Conservation (phyloP, 371 early-diverging fungal genomes). For the Apophysomyces variabilis region DNA sequence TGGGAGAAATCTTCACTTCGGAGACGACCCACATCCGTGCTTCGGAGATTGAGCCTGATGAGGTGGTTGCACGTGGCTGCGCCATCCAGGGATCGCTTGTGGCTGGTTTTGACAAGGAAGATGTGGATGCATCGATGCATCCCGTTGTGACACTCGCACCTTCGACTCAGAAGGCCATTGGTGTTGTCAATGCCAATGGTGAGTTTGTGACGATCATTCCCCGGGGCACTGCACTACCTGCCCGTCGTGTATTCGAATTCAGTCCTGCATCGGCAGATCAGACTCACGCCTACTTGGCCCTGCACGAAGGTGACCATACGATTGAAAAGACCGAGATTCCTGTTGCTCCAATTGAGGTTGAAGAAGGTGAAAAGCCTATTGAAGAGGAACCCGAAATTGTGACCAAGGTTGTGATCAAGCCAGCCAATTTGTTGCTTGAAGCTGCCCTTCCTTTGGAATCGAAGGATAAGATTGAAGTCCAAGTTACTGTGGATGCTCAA, state of each 20-base stretch:
- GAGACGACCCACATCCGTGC: constrained; percentile 79
- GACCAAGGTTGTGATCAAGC: constrained; percentile 57
- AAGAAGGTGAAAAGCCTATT: constrained; percentile 58
- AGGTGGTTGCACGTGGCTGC: constrained; percentile 98
- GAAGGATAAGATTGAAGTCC: constrained; percentile 64
- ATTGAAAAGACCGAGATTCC: constrained; percentile 65
- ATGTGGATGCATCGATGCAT: constrained; percentile 56
- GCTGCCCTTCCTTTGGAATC: constrained; percentile 59
- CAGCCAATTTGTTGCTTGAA: constrained; percentile 60
- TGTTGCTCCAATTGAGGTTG: constrained; percentile 53
- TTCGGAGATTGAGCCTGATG: constrained; percentile 84
- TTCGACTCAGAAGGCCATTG: constrained; percentile 77
- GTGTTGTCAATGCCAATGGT: constrained; percentile 74
- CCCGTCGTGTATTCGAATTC: constrained; percentile 77
- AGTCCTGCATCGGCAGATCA: constrained; percentile 70
- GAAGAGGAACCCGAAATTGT: constrained; percentile 56
- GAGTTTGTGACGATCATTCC: constrained; percentile 80
- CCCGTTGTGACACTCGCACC: constrained; percentile 70
- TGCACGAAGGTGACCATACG: constrained; percentile 79
- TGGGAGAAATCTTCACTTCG: constrained; percentile 84
- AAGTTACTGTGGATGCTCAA: constrained; percentile 60
- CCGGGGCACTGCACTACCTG: constrained; percentile 86
- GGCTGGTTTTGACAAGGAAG: constrained; percentile 62
- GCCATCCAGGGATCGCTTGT: constrained; percentile 92
- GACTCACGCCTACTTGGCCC: constrained; percentile 77